Percentiles rank a stretch among this genome's conserved stretches.
These are phyloP conservation scores for Amanita subjunquillea DNA, from an alignment of 768 basidiomycete species.

Conservation along the genomic window DNA sequence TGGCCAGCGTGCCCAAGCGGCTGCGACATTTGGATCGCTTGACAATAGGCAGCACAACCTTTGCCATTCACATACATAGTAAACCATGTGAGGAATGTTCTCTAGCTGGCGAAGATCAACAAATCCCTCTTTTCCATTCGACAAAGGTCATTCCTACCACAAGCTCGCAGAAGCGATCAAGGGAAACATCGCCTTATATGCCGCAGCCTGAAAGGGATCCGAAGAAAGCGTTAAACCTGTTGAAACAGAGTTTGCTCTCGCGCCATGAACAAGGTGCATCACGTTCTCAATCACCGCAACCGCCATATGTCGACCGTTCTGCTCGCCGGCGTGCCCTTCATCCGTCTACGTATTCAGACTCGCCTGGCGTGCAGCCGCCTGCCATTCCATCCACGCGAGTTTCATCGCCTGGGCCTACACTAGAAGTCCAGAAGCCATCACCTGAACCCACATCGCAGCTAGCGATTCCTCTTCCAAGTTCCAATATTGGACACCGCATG, in stretches of 20 bases:
- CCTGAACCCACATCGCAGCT: constrained; percentile 23
- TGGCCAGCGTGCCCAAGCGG: constrained; percentile 57
- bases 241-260: constrained; percentile 55
- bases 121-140: constrained; percentile 49
- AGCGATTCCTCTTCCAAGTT: constrained; percentile 37
- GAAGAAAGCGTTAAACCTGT: constrained; percentile 53
- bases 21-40: constrained; percentile 57
- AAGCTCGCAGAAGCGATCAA: constrained; percentile 17
- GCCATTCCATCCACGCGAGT: constrained; percentile 7
- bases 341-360: constrained; percentile 39
- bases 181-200: constrained; percentile 15
- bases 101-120: constrained; percentile 37
- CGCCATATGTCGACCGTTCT: constrained; percentile 55
- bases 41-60: constrained; percentile 61
- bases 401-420: constrained; percentile 2
- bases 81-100: constrained; percentile 60
- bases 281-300: constrained; percentile 11
- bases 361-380: constrained; percentile 34
- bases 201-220: constrained; percentile 31
- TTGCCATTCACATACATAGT: constrained; percentile 60
- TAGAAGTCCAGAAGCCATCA: constrained; percentile 13
- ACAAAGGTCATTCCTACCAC: constrained; percentile 14
- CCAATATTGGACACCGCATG: constrained; percentile 60
- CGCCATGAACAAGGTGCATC: constrained; percentile 24
- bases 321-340: constrained; percentile 57